A percentile compares a stretch with the other conserved stretches of the same genome.
phyloP scores from a whole-genome alignment of 345 rosid species.

The Aquilaria yunnanensis region DNA sequence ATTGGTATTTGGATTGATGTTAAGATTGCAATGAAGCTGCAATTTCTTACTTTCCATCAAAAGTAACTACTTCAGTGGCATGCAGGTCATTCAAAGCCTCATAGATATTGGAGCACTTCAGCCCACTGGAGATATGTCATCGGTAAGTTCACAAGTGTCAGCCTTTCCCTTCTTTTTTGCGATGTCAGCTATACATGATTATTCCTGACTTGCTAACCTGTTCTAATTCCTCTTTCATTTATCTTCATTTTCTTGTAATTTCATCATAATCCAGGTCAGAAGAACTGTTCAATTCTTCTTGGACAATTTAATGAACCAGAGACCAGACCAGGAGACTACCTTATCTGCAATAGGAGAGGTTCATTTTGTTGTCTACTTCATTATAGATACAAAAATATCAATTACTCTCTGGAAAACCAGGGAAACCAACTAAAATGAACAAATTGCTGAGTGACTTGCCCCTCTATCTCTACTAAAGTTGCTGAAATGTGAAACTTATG shows the following conservation, averaged over 20 bases:
- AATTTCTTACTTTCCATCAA: constrained; percentile 2
- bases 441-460: no score
- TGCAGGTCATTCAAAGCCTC: constrained; percentile 77
- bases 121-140: constrained; percentile 91
- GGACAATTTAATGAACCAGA: constrained; percentile 73
- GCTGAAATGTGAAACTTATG: no score
- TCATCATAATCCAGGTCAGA: constrained; percentile 53
- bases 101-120: constrained; percentile 91
- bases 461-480: no score
- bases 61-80: constrained; percentile 14
- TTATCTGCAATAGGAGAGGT: constrained; percentile 93
- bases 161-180: no score
- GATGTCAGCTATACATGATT: neutral
- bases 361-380: constrained; percentile 3
- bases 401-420: no score
- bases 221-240: neutral
- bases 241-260: neutral
- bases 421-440: no score
- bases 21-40: neutral
- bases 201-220: neutral
- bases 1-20: no score
- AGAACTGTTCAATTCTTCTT: constrained; percentile 92
- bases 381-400: no score
- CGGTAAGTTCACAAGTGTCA: constrained; percentile 35
- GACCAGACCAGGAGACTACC: constrained; percentile 87